These are phyloP conservation scores for Starmerella floricola DNA, from an alignment of 805 yeast genomes.

Conservation along the genomic window DNA sequence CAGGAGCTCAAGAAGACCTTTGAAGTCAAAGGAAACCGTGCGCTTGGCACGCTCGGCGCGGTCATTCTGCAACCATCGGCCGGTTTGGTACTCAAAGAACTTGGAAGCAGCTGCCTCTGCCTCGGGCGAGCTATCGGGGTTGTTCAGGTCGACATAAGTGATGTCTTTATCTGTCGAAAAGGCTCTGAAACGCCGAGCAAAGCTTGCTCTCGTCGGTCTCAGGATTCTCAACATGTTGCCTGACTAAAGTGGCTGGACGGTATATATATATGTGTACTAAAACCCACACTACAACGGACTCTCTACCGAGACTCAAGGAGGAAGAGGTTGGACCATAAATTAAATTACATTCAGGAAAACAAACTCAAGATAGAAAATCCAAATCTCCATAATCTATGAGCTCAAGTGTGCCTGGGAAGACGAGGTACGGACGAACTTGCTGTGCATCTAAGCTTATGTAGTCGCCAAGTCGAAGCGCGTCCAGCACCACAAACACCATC, in stretches of 20 bases:
- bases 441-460: too few relatives aligned
- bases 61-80: constrained; percentile 83
- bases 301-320: too few relatives aligned
- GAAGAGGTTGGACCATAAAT: too few relatives aligned
- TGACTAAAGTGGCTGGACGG: too few relatives aligned
- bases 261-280: neutral
- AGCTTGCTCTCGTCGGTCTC: neutral
- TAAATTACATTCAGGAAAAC: too few relatives aligned
- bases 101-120: constrained; percentile 23
- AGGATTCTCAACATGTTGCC: constrained; percentile 1
- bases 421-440: too few relatives aligned
- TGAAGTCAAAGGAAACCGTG: constrained; percentile 67
- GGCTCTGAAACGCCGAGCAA: neutral
- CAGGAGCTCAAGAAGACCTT: constrained; percentile 45
- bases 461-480: too few relatives aligned
- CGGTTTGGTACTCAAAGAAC: constrained; percentile 87
- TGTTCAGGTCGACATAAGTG: constrained; percentile 19
- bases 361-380: too few relatives aligned
- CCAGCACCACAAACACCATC: too few relatives aligned
- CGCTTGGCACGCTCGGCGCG: constrained; percentile 60
- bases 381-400: too few relatives aligned
- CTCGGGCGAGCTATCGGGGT: constrained; percentile 13
- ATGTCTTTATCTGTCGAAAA: constrained; percentile 21
- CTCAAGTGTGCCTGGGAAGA: too few relatives aligned
- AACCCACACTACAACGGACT: too few relatives aligned